These are phyloP conservation scores for Teratosphaeria viscida DNA, from an alignment of 2,329 filamentous ascomycete species.

Conservation along the genomic window DNA sequence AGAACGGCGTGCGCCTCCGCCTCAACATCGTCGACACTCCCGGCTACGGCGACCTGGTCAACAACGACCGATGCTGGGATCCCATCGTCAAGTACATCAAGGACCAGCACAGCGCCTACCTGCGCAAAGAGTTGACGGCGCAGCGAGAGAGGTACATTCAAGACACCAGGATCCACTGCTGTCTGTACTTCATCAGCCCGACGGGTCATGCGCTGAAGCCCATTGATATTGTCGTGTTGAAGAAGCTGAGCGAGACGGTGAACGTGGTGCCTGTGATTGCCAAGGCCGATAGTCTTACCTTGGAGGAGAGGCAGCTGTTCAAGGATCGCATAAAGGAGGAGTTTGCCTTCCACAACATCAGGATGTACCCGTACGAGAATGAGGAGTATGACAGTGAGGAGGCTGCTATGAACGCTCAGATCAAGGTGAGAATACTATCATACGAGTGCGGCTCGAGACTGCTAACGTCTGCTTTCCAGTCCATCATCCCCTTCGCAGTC, in stretches of 20 bases:
- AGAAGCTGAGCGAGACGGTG: slow-evolving; percentile 98
- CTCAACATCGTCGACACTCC: slow-evolving; percentile 99
- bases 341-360: slow-evolving; percentile 98
- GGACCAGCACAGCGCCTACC: slow-evolving; percentile 98
- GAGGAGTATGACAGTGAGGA: slow-evolving; percentile 98
- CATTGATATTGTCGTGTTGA: slow-evolving; percentile 97
- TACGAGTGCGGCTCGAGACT: background rate
- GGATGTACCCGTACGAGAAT: slow-evolving; percentile 99
- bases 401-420: slow-evolving; percentile 81
- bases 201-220: slow-evolving; percentile 97
- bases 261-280: slow-evolving; percentile 98
- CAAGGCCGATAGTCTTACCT: slow-evolving; percentile 90
- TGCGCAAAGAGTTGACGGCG: slow-evolving; percentile 97
- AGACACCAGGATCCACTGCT: slow-evolving; percentile 98
- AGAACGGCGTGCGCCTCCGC: slow-evolving; percentile 94
- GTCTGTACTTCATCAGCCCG: slow-evolving; percentile 98
- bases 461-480: slow-evolving; percentile 40
- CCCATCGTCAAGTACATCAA: slow-evolving; percentile 99
- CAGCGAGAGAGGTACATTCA: slow-evolving; percentile 99
- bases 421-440: slow-evolving; percentile 60
- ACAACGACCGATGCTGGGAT: slow-evolving; percentile 99
- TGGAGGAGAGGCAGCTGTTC: slow-evolving; percentile 92
- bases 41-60: slow-evolving; percentile 95
- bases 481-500: slow-evolving; percentile 91
- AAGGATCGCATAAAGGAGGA: slow-evolving; percentile 99